phyloP scores from a whole-genome alignment of 768 basidiomycete species.

The Naganishia friedmannii region DNA sequence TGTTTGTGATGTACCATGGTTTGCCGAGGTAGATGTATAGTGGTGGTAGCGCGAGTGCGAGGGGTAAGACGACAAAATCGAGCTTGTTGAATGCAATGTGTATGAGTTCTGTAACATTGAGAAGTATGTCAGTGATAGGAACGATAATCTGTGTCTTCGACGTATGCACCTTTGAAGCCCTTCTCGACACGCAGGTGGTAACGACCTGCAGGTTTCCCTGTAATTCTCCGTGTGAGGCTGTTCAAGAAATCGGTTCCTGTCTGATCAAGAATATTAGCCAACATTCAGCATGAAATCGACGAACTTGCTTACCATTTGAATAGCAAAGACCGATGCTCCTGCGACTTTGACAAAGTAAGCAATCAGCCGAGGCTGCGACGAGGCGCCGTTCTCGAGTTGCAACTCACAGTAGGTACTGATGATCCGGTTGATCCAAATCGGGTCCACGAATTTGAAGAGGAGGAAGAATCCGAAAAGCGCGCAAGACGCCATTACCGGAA shows the following conservation, averaged over 20 bases:
- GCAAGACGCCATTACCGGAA: constrained; percentile 60
- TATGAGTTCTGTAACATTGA: constrained; percentile 43
- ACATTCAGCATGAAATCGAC: constrained; percentile 39
- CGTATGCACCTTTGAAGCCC: constrained; percentile 41
- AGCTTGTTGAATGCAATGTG: constrained; percentile 55
- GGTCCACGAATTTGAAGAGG: constrained; percentile 71
- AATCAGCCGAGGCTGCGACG: constrained; percentile 60
- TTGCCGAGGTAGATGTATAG: constrained; percentile 66
- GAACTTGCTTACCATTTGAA: constrained; percentile 35
- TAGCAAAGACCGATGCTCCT: constrained; percentile 8
- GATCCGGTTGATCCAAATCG: constrained; percentile 75
- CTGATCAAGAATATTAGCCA: not conserved
- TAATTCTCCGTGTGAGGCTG: constrained; percentile 56
- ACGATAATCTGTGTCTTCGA: not conserved
- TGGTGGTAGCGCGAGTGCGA: constrained; percentile 60
- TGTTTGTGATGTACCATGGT: constrained; percentile 72
- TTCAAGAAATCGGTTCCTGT: constrained; percentile 54
- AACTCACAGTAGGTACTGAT: constrained; percentile 57
- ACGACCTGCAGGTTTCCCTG: constrained; percentile 22
- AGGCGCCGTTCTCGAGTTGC: constrained; percentile 56
- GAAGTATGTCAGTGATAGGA: not conserved
- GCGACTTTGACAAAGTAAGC: constrained; percentile 53
- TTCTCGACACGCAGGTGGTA: constrained; percentile 44
- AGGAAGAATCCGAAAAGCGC: constrained; percentile 68
- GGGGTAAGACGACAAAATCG: constrained; percentile 43